These are phyloP conservation scores for Mortierella sp. DNA, from an alignment of 371 early-diverging fungal species.

Conservation along the genomic window DNA sequence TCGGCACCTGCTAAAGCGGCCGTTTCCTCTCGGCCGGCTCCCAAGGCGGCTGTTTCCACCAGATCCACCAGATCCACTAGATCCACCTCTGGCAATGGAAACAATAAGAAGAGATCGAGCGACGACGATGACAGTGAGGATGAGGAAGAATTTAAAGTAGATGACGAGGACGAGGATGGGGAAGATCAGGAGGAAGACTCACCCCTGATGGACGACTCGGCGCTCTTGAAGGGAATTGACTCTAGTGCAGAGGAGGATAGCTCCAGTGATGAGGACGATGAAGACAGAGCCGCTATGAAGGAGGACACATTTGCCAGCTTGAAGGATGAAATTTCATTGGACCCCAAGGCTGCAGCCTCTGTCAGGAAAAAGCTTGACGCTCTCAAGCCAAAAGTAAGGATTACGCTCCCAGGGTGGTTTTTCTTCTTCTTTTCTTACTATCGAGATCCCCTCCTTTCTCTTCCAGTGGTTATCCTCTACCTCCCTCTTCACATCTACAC, in stretches of 20 bases:
- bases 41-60: no score
- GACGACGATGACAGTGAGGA: constrained; percentile 25
- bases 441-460: no score
- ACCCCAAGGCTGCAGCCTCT: constrained; percentile 54
- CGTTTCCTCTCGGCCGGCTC: no score
- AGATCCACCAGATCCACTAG: constrained; percentile 52
- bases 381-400: constrained; percentile 36
- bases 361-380: constrained; percentile 52
- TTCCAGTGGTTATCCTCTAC: background rate
- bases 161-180: constrained; percentile 29
- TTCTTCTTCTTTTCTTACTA: no score
- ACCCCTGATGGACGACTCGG: constrained; percentile 60
- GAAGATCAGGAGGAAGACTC: constrained; percentile 54
- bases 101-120: constrained; percentile 14
- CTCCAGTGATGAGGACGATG: constrained; percentile 53
- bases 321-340: constrained; percentile 61
- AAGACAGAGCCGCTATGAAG: constrained; percentile 47
- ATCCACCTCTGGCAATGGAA: constrained; percentile 25
- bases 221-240: constrained; percentile 62
- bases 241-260: constrained; percentile 60
- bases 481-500: background rate
- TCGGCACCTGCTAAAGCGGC: constrained; percentile 28
- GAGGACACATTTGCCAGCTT: constrained; percentile 61
- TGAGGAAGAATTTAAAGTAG: constrained; percentile 16
- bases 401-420: no score